phyloP scores from a whole-genome alignment of 495 filamentous ascomycete genomes.

The Astrothelium macrocarpum region DNA sequence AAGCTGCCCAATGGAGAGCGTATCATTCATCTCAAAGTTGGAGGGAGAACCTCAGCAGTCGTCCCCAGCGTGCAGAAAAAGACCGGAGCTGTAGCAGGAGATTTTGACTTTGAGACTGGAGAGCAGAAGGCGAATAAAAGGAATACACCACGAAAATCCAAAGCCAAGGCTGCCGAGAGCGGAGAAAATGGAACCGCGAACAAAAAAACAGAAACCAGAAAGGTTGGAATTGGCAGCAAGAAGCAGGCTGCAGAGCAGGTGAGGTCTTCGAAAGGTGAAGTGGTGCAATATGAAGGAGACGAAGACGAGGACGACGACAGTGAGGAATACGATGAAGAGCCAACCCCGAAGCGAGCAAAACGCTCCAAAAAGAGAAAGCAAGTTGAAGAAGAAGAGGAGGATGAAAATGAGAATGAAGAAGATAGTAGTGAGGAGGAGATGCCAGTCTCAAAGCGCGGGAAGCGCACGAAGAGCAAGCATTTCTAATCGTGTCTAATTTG shows the following conservation, averaged over 20 bases:
- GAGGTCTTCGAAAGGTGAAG: constrained; percentile 4
- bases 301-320: constrained; percentile 7
- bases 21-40: constrained; percentile 74
- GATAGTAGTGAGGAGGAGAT: background rate
- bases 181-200: constrained; percentile 14
- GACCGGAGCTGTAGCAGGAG: constrained; percentile 42
- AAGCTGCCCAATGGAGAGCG: constrained; percentile 73
- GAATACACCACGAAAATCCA: background rate
- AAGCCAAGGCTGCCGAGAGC: constrained; percentile 30
- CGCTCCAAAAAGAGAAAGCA: background rate
- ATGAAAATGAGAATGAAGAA: background rate
- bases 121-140: constrained; percentile 7
- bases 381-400: background rate
- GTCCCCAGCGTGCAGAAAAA: constrained; percentile 83
- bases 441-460: background rate
- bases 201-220: constrained; percentile 2
- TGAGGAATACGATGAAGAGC: background rate
- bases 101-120: constrained; percentile 18
- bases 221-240: constrained; percentile 12
- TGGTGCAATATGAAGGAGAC: constrained; percentile 18
- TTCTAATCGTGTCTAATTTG: background rate
- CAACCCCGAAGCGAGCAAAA: constrained; percentile 10
- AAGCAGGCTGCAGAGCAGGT: background rate
- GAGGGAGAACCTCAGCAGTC: constrained; percentile 79
- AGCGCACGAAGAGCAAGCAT: background rate